Conservation (phyloP, 2,329 filamentous ascomycete species). For the Nigrospora sphaerica region DNA sequence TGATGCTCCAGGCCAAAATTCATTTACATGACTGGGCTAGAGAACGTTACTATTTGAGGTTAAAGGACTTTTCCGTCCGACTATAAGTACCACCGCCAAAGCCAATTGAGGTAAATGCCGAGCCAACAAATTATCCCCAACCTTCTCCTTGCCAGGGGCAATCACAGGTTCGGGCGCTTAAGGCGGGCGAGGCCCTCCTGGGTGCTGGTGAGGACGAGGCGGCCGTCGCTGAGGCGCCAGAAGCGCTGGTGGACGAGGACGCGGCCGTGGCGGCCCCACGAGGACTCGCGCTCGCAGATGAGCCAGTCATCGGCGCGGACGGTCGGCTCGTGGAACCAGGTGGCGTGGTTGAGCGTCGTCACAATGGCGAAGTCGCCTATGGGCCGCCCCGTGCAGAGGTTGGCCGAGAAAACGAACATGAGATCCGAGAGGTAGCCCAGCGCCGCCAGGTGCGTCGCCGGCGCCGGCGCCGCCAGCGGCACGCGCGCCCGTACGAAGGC, state of each 20-base stretch:
- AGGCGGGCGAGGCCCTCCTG: conserved; percentile 9
- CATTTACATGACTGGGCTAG: no score
- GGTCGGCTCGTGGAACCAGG: conserved; percentile 8
- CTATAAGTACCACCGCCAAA: no score
- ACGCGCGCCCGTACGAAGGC: conserved; percentile 3
- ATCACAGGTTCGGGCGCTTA: conserved; percentile 3
- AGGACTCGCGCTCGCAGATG: conserved; percentile 6
- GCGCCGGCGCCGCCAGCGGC: neutral
- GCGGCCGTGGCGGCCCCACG: conserved; percentile 9
- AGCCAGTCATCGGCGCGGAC: conserved; percentile 7
- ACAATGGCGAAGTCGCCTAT: conserved; percentile 1
- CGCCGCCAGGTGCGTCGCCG: conserved; percentile 1
- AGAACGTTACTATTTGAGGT: no score
- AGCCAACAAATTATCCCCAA: no score
- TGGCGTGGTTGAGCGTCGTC: conserved; percentile 6
- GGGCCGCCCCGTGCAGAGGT: conserved; percentile 2
- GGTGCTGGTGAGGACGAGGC: conserved; percentile 5
- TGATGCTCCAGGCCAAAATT: no score
- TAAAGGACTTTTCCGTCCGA: no score
- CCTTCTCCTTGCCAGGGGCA: no score
- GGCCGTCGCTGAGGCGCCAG: conserved; percentile 6
- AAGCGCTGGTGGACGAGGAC: conserved; percentile 7
- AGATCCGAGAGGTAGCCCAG: conserved; percentile 4
- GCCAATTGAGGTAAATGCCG: no score
- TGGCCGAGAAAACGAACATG: conserved; percentile 4